Evolutionary conservation across 257 asterid genomes (phyloP), one percentile per base, ranked within the genome.

Genomic region (Rauvolfia tetraphylla): DNA sequence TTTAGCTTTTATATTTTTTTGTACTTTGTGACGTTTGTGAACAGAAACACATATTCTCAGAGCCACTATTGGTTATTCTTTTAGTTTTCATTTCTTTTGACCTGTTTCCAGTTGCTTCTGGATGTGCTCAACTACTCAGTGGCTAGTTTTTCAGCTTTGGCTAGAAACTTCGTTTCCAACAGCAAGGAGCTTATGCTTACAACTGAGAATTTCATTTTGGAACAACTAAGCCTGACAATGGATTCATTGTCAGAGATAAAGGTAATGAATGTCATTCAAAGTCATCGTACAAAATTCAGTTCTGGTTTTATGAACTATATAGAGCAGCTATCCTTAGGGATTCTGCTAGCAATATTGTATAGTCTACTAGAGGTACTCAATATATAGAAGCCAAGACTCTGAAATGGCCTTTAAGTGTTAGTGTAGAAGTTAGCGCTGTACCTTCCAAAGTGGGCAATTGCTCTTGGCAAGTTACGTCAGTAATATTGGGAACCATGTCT

Each of bases 101-200:
- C 76, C 67, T 80, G 74, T 77, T 78, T 84, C 78, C 96, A 95
- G 98, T 75, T 95, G 88, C 89, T 93, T 73, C 68, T 87, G 89
- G 96, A 93, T 85, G 82, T 95, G 86, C 91, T 92, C 83, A 84
- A 79, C 86, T 91, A 89, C 84, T 87, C 96, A 61, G 85, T 90
- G 76, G 81, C 96, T 54, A 83, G 86, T 74, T 90, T 89, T 79
- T 87, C 93, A 72, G 88, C 91, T 82, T 83, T 91, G 65, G 91
- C 96, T 68, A 87, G 92, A 84, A 87, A 87, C 78, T 83, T 90
- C 77, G 72, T 75, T 81, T 83, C 89, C 72, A 57, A 76, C 72
- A 82, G 84, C 86, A 87, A 84, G 79, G 91, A 87, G 53, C 79
- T 88, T 82, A 87, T 79, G 78, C 73, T 71, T 75, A 77, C 77